These are phyloP conservation scores for Ceratocystiopsis minuta DNA, from an alignment of 2,329 filamentous ascomycete genomes.

Conservation along the genomic window DNA sequence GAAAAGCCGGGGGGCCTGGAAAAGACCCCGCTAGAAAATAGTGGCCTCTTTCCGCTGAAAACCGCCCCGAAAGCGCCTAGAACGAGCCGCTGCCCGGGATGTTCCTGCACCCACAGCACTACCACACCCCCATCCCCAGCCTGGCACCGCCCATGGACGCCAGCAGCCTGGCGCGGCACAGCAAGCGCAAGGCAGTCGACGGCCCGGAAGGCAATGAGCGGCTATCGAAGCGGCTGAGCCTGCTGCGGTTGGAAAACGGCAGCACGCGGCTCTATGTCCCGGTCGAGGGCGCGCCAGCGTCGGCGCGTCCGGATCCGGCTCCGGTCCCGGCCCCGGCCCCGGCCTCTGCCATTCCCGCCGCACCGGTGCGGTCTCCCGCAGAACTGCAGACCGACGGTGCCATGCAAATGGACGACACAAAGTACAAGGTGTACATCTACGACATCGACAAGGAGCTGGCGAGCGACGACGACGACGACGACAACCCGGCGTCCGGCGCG, in stretches of 20 bases:
- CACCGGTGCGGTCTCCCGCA: not conserved
- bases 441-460: constrained; percentile 77
- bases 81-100: no score
- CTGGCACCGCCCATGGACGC: not conserved
- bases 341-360: not conserved
- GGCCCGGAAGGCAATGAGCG: constrained; percentile 42
- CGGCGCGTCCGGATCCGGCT: not conserved
- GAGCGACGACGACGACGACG: constrained; percentile 24
- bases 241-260: constrained; percentile 56
- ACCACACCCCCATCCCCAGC: not conserved
- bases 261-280: constrained; percentile 48
- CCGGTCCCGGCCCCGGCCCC: not conserved
- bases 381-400: constrained; percentile 25
- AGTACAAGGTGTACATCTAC: constrained; percentile 78
- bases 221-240: constrained; percentile 66
- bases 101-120: no score
- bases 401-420: constrained; percentile 71
- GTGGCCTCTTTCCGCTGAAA: no score
- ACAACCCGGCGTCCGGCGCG: no score
- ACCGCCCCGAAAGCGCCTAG: no score
- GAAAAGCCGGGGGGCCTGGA: no score
- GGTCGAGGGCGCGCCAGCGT: constrained; percentile 28
- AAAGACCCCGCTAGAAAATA: no score
- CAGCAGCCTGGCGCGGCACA: constrained; percentile 11
- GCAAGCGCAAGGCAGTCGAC: constrained; percentile 43